Evolutionary conservation across 257 asterid species (phyloP), one percentile per base, ranked within the genome.

Genomic region (Petrea volubilis): DNA sequence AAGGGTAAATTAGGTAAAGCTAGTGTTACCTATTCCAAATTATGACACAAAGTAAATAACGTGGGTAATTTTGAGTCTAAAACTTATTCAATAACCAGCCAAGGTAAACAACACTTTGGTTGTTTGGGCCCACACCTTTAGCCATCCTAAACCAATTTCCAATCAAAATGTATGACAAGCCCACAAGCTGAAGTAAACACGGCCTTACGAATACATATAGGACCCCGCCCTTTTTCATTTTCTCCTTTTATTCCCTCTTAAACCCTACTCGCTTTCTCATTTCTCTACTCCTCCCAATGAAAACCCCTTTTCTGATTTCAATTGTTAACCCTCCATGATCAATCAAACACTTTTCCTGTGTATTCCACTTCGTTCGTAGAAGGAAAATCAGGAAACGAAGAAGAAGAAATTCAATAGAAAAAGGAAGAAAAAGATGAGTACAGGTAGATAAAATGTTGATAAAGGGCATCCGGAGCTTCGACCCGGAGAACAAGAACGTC

Each of bases 391-490:
- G 68, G 23, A 24, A 70, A 49, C 15, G 68, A 61, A 58, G 41
- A 17, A 11, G 68, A 50, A 59, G 68, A 56, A 57, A 43, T 57
- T 56, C 56, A 17, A 13, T 2, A 21, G 10, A 58, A 36, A 28
- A 28, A 13, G 7, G 17, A 4, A 3, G 36, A 2, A 27, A 27
- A 83, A 79, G 59, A 94, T 94, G 99, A 94, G 99, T 57, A 94
- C 96, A 1, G 98, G n/a, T 94, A 10, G 99, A 94, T 72, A 94
- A 94, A 75, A 94, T 94, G 99, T 81, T 94, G 82, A 94, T 94
- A 20, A 94, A 94, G 85, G 99, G 99, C 27, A 94, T 94, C 86
- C 95, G 99, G 88, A 94, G 99, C 80, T 94, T 94, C 81, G 99
- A 94, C 86, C 99, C 99, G 82, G 98, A 94, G 58, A 94, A 94